Evolutionary conservation across 352 stramenopile species (phyloP).

Genomic region (Saprolegnia parasitica): DNA sequence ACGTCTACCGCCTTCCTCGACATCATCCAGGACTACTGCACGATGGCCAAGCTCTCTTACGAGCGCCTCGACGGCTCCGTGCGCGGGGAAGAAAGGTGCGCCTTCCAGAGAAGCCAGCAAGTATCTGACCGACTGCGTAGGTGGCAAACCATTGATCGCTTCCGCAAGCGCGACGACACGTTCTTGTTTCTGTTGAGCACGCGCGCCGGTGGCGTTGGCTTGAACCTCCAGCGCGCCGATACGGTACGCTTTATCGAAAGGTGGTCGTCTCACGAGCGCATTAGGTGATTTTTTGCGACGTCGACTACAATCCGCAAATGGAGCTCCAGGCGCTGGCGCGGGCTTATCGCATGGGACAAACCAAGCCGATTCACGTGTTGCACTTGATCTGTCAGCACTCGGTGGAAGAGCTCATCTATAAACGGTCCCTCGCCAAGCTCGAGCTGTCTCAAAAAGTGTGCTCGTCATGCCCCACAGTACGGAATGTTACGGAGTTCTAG

Average conservation of each 20-base stretch:
- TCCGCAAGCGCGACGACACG: slow-evolving; percentile 77
- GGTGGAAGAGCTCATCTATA: slow-evolving; percentile 77
- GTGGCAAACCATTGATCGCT: slow-evolving; percentile 78
- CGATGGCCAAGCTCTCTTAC: slow-evolving; percentile 67
- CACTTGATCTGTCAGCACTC: slow-evolving; percentile 71
- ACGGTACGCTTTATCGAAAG: slow-evolving; percentile 32
- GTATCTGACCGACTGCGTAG: background rate
- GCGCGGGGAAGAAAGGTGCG: slow-evolving; percentile 54
- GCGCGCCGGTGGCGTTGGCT: slow-evolving; percentile 55
- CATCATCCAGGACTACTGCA: slow-evolving; percentile 78
- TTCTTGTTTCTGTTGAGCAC: slow-evolving; percentile 86
- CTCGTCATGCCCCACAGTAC: slow-evolving; percentile 34
- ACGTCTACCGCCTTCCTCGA: slow-evolving; percentile 70
- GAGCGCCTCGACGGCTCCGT: slow-evolving; percentile 74
- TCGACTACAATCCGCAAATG: slow-evolving; percentile 73
- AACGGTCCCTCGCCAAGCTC: slow-evolving; percentile 60
- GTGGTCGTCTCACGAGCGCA: too few relatives aligned
- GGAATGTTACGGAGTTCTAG: background rate
- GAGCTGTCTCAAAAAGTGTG: slow-evolving; percentile 68
- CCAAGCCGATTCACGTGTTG: slow-evolving; percentile 73
- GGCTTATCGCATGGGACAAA: slow-evolving; percentile 66
- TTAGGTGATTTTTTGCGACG: slow-evolving; percentile 64
- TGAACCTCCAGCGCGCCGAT: slow-evolving; percentile 78
- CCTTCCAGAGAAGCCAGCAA: background rate
- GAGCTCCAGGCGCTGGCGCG: slow-evolving; percentile 67